phyloP scores from a whole-genome alignment of 441 rosid species.

The Euphorbia schlechtendalii region DNA sequence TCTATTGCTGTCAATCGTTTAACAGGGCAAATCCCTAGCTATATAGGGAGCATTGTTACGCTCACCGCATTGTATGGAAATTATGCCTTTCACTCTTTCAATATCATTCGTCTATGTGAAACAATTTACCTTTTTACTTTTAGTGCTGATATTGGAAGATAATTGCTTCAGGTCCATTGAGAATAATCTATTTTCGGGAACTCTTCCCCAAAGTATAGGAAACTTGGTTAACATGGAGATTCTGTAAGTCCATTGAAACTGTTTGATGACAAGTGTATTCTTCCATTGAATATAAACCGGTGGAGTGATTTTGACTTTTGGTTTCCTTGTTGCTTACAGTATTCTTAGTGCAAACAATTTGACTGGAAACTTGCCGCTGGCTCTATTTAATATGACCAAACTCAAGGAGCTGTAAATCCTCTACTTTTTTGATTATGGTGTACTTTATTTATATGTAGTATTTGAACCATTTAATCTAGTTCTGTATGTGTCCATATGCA shows the following conservation, averaged over 20 bases:
- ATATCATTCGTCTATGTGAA: not conserved
- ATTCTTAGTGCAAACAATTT: conserved; percentile 25
- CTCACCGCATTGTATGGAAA: conserved; percentile 29
- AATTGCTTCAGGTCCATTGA: conserved; percentile 31
- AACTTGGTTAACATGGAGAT: conserved; percentile 29
- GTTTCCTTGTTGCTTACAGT: conserved; percentile 18
- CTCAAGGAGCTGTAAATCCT: conserved; percentile 29
- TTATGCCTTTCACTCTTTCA: not conserved
- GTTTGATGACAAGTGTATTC: not conserved
- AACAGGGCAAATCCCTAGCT: conserved; percentile 32
- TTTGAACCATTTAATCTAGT: not conserved
- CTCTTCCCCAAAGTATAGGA: conserved; percentile 38
- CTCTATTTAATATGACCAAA: conserved; percentile 21
- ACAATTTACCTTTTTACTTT: not conserved
- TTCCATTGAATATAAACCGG: not conserved
- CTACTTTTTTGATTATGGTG: not conserved
- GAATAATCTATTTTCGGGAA: conserved; percentile 39
- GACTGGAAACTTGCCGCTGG: conserved; percentile 20
- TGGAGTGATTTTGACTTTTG: not conserved
- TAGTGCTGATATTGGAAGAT: not conserved
- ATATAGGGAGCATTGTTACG: conserved; percentile 29
- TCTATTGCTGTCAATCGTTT: conserved; percentile 28
- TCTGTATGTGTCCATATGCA: conserved; percentile 16
- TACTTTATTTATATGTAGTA: not conserved
- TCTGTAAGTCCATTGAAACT: conserved; percentile 27